Evolutionary conservation across 345 rosid species (phyloP).

Genomic region (Turnera subulata): DNA sequence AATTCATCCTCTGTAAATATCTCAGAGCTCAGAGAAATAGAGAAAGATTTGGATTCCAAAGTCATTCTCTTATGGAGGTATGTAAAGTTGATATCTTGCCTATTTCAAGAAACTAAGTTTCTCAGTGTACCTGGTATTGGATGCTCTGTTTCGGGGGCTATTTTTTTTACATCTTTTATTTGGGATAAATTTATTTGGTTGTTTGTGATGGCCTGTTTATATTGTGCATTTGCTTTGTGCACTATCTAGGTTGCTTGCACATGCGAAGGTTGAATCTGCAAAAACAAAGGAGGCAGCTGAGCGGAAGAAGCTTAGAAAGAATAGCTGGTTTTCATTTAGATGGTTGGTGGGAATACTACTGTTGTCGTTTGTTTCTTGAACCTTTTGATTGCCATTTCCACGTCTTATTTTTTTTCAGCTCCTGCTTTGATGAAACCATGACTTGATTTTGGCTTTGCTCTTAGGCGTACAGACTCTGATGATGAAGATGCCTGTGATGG

Average conservation of each 20-base stretch:
- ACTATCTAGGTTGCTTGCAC: constrained; percentile 83
- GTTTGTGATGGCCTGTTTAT: neutral
- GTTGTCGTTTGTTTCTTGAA: constrained; percentile 14
- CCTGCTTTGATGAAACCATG: neutral
- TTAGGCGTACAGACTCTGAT: constrained; percentile 60
- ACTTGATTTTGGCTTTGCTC: constrained; percentile 12
- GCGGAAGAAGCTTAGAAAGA: constrained; percentile 65
- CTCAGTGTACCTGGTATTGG: too few relatives aligned
- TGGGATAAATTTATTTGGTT: neutral
- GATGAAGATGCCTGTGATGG: constrained; percentile 54
- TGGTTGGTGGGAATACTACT: constrained; percentile 49
- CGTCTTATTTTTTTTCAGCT: neutral
- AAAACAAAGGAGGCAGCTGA: constrained; percentile 93
- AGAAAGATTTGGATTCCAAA: constrained; percentile 88
- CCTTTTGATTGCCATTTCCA: constrained; percentile 8
- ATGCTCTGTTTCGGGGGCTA: too few relatives aligned
- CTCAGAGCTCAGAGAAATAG: constrained; percentile 79
- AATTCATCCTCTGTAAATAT: constrained; percentile 45
- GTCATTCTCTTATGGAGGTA: constrained; percentile 98
- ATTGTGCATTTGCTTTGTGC: neutral
- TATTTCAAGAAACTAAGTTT: neutral
- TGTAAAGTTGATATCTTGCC: constrained; percentile 3
- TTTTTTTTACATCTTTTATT: neutral
- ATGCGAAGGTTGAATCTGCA: constrained; percentile 95
- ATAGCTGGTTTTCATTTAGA: constrained; percentile 81